These are phyloP conservation scores for Coemansia biformis DNA, from an alignment of 192 early-diverging fungal genomes.

Conservation along the genomic window DNA sequence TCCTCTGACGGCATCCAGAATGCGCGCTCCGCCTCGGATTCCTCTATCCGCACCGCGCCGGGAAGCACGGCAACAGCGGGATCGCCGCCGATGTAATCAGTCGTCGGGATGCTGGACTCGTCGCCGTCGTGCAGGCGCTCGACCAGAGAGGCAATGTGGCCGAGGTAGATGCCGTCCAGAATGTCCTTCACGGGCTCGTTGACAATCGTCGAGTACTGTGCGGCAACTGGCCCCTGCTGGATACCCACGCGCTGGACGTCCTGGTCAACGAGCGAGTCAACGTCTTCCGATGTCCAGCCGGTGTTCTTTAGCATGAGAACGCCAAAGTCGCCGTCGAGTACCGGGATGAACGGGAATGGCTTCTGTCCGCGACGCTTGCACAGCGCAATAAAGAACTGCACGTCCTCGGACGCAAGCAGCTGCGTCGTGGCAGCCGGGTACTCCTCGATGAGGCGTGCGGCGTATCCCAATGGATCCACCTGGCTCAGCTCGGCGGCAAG, in stretches of 20 bases:
- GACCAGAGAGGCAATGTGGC: constrained; percentile 71
- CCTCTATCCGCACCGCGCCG: not conserved
- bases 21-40: constrained; percentile 1
- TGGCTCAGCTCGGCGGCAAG: constrained; percentile 37
- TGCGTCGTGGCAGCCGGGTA: constrained; percentile 17
- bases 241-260: constrained; percentile 82
- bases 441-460: constrained; percentile 1
- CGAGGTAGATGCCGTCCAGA: constrained; percentile 74
- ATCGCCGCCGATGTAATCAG: constrained; percentile 64
- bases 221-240: constrained; percentile 85
- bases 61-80: not conserved
- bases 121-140: constrained; percentile 63
- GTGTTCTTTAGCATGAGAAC: constrained; percentile 88
- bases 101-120: constrained; percentile 58
- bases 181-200: constrained; percentile 87
- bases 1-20: constrained; percentile 5
- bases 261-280: constrained; percentile 75
- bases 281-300: constrained; percentile 83
- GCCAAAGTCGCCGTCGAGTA: constrained; percentile 84
- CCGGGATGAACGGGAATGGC: constrained; percentile 85
- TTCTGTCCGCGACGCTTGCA: constrained; percentile 67
- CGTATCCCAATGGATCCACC: constrained; percentile 23
- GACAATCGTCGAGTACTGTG: constrained; percentile 63
- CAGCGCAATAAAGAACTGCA: constrained; percentile 26
- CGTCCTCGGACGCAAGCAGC: constrained; percentile 28